Evolutionary conservation across 192 early-diverging fungal species (phyloP), one percentile per base, ranked within the genome.

Genomic region (Physocladia obscura): DNA sequence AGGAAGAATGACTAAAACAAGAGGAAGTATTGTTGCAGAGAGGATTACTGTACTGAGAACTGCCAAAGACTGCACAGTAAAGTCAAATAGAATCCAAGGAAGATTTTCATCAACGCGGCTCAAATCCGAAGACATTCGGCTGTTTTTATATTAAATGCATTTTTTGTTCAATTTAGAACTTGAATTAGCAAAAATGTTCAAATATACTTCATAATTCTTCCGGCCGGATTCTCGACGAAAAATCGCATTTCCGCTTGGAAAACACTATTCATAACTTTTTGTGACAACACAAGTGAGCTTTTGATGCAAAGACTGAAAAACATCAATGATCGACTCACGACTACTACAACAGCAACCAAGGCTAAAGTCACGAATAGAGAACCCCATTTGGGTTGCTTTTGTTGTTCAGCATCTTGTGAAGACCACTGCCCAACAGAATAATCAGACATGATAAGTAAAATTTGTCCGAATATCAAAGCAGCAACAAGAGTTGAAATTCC

Each of bases 351-450:
- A 1, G 87, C 82, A 0, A 71, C 52, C 4, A 84, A 26, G 49
- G 75, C 81, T 8, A 82, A 71, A 6, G 58, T 67, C 2, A 77
- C 49, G 70, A 80, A 85, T 37, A 85, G 36, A 27, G 60, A 52
- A 0, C 80, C 73, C 57, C 84, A 79, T n/a, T 64, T 68, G 1
- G 75, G 56, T 0, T 63, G 40, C 2, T 54, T 17, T 54, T 89
- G 86, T n/a, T 79, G 78, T 11, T 56, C 67, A 0, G 62, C 39
- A 17, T 69, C 35, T 15, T 55, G 40, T 3, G 52, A 31, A 8
- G 89, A 71, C 89, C 89, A 90, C 0, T 67, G 72, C 4, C 88
- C 76, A 35, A 90, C 54, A 78, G 81, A 90, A 68, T 79, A 85
- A 73, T 89, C 85, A 0, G 80, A 77, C 4, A 67, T 67, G 47